phyloP scores from a whole-genome alignment of 345 rosid species.

The Leavenworthia alabamica region DNA sequence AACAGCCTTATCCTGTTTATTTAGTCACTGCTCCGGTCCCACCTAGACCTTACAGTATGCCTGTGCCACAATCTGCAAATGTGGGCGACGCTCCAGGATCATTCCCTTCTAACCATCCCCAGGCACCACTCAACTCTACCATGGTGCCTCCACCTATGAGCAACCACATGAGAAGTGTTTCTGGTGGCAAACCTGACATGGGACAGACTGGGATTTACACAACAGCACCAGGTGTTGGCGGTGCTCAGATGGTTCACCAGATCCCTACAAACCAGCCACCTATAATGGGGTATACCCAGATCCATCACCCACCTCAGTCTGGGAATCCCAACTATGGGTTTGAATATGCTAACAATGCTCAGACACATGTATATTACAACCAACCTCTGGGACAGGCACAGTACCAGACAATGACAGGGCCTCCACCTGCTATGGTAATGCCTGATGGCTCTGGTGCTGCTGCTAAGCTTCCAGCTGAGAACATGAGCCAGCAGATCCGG shows the following conservation, averaged over 20 bases:
- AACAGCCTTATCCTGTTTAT: constrained; percentile 78
- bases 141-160: constrained; percentile 42
- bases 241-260: constrained; percentile 57
- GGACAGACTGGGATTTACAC: constrained; percentile 53
- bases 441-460: constrained; percentile 49
- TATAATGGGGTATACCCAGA: constrained; percentile 64
- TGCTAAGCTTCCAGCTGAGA: constrained; percentile 45
- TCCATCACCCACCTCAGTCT: constrained; percentile 83
- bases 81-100: constrained; percentile 45
- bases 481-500: constrained; percentile 56
- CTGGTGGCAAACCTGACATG: constrained; percentile 61
- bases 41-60: constrained; percentile 43
- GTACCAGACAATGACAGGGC: constrained; percentile 74
- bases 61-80: constrained; percentile 47
- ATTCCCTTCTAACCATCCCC: constrained; percentile 46
- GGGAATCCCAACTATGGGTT: constrained; percentile 50
- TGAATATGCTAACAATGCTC: constrained; percentile 58
- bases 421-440: constrained; percentile 36
- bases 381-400: constrained; percentile 71
- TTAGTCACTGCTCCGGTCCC: constrained; percentile 40
- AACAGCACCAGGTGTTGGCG: constrained; percentile 38
- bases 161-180: constrained; percentile 54
- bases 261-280: constrained; percentile 71
- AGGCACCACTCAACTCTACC: constrained; percentile 50
- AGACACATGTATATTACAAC: constrained; percentile 69